phyloP scores from a whole-genome alignment of 768 basidiomycete species.

The Tricholoma saponaceum region DNA sequence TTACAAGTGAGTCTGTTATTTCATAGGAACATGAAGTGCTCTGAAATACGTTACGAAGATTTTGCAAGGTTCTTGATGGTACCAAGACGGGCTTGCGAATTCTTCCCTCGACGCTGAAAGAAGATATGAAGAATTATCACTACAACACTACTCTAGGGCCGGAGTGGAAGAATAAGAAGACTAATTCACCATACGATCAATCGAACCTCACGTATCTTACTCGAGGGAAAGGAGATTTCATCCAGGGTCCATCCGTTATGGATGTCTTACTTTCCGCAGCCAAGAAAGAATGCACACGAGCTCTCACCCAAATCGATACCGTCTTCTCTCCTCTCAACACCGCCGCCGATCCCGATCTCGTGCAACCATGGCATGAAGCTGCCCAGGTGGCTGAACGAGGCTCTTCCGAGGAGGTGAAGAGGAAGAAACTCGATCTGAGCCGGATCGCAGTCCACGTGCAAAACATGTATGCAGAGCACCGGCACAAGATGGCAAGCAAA shows the following conservation, averaged over 20 bases:
- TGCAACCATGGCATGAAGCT: conserved; percentile 34
- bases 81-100: conserved; percentile 56
- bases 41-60: conserved; percentile 23
- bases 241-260: conserved; percentile 25
- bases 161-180: conserved; percentile 16
- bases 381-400: conserved; percentile 17
- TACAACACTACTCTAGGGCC: conserved; percentile 11
- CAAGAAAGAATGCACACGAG: conserved; percentile 8
- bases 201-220: conserved; percentile 9
- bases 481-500: background rate
- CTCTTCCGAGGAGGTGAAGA: conserved; percentile 8
- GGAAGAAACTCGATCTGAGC: conserved; percentile 29
- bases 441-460: conserved; percentile 39
- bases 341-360: conserved; percentile 19
- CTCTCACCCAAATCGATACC: conserved; percentile 15
- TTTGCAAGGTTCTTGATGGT: conserved; percentile 54
- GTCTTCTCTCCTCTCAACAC: conserved; percentile 14
- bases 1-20: conserved; percentile 33
- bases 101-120: conserved; percentile 21
- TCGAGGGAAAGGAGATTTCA: conserved; percentile 10
- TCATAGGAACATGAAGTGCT: no score
- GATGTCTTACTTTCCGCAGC: conserved; percentile 18
- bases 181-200: background rate
- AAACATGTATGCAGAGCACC: conserved; percentile 21
- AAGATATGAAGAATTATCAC: conserved; percentile 22